Base-by-base conservation (phyloP, 768 basidiomycete species). In the Serendipita sp. region DNA sequence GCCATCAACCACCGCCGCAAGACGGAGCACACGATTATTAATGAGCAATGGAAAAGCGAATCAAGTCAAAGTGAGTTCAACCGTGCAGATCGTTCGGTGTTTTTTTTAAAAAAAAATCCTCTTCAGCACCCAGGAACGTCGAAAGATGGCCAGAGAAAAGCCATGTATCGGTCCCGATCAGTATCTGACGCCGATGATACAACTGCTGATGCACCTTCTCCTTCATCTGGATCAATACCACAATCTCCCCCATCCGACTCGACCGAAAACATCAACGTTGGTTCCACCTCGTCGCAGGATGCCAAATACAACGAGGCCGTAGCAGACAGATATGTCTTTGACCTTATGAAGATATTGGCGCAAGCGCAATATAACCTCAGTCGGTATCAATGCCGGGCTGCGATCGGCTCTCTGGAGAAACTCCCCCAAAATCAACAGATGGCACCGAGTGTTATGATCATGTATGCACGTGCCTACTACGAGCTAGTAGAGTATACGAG, bases 381-480 rank as follows among this genome's bases (percentile, higher is more conserved):
- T 28, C 74, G 81, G 69, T 96, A 89, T 74, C 84, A 91, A 70
- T 88, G 86, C 69, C 79, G 80, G 69, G 78, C 78, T 70, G 90
- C 88, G 72, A 73, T 96, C 45, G 80, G 81, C 47, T 86, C 88
- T 72, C 76, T 98, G 53, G 87, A 89, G 71, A 78, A 79, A 69
- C 76, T 99, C 68, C 89, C 92, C 34, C 75, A 78, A 65, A 79
- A 78, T 63, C 86, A 95, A 65, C 85, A 88, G 72, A 77, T 82
- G 65, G 86, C 86, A 45, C 80, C 87, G 63, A 87, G 83, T 78
- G 87, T 89, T 48, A 77, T 93, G 70, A 83, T 86, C 16, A 83
- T 94, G 80, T 80, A 88, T 13, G 96, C 89, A 11, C 83, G 85
- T 73, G 89, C 89, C 62, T 86, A 91, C 72, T 96, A 92, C 74